A percentile compares a stretch with the other conserved stretches of the same genome.
These are phyloP conservation scores for Amauroascus verrucosus DNA, from an alignment of 2,329 filamentous ascomycete genomes.

Conservation along the genomic window DNA sequence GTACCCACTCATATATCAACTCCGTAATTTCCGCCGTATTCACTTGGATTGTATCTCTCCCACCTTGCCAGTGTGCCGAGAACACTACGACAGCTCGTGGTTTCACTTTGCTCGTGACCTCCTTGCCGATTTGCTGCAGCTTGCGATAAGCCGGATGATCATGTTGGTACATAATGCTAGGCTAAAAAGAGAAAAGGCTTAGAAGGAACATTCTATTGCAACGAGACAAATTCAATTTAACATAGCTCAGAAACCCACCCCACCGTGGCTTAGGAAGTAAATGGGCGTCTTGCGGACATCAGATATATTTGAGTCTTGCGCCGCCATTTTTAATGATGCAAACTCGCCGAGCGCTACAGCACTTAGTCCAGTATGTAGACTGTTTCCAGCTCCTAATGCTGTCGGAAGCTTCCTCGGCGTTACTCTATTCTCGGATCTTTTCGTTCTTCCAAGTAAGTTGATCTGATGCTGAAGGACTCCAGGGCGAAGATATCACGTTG, in stretches of 20 bases:
- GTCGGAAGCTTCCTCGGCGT: not conserved
- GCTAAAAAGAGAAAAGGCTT: conserved; percentile 27
- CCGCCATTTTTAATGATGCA: not conserved
- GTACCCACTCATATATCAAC: conserved; percentile 56
- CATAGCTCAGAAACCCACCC: conserved; percentile 24
- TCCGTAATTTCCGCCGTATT: conserved; percentile 56
- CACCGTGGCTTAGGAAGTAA: conserved; percentile 45
- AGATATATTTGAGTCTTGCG: not conserved
- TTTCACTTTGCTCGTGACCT: conserved; percentile 60
- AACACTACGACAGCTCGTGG: conserved; percentile 65
- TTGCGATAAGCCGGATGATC: conserved; percentile 57
- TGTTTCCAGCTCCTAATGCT: not conserved
- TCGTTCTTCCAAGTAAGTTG: not conserved
- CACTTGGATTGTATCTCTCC: conserved; percentile 47
- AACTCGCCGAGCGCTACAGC: not conserved
- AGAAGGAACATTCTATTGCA: not conserved
- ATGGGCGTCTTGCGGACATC: conserved; percentile 34
- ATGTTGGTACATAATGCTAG: conserved; percentile 58
- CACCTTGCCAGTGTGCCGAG: conserved; percentile 65
- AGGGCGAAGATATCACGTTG: not conserved
- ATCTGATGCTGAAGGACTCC: not conserved
- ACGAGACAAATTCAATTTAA: no score
- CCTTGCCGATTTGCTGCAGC: conserved; percentile 54
- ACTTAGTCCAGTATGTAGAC: not conserved
- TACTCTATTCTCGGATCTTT: not conserved